Evolutionary conservation across 345 rosid species (phyloP), one percentile per base, ranked within the genome.

Genomic region (Psidium guajava): DNA sequence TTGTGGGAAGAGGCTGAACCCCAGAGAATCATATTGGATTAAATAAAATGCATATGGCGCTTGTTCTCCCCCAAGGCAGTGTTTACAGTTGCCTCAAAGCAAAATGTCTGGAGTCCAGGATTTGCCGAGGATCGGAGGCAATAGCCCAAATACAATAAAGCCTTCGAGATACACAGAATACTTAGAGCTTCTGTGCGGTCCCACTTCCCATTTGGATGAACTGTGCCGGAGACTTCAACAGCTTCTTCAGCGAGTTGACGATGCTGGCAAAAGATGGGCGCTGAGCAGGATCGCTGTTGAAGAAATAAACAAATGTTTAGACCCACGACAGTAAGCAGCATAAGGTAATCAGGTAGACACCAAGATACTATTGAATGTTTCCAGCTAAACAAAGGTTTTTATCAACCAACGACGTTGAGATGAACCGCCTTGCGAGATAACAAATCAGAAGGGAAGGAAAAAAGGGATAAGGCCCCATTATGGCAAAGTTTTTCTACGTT

Each of bases 161-260:
- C 21, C 80, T 36, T 36, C 6, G 13, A 8, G 47, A 69, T 69
- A 11, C 80, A 69, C 18, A 69, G 32, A 69, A 8, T 69, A 20
- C 25, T 36, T 36, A 69, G 40, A 69, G 25, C 80, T 69, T 9
- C 47, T 36, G 22, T 9, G 80, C 8, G 44, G 80, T 28, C 59
- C 61, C 59, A n/a, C 83, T 82, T 32, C 49, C 84, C 94, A 94
- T 94, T 88, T 92, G 92, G 83, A 93, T 92, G 87, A 90, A 83
- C 90, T 91, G 92, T 80, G 88, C 86, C 8, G 98, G 97, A 75
- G 99, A 95, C 86, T 97, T 97, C 77, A 95, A 88, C 89, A 95
- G 88, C 90, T 93, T 93, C 94, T 97, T 97, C 83, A 97, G 87
- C 13, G 94, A 87, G 28, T 90, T 91, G 3, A 97, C 98, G 64